These are phyloP conservation scores for Fusarium sp. DNA, from an alignment of 2,329 filamentous ascomycete species.

Conservation along the genomic window DNA sequence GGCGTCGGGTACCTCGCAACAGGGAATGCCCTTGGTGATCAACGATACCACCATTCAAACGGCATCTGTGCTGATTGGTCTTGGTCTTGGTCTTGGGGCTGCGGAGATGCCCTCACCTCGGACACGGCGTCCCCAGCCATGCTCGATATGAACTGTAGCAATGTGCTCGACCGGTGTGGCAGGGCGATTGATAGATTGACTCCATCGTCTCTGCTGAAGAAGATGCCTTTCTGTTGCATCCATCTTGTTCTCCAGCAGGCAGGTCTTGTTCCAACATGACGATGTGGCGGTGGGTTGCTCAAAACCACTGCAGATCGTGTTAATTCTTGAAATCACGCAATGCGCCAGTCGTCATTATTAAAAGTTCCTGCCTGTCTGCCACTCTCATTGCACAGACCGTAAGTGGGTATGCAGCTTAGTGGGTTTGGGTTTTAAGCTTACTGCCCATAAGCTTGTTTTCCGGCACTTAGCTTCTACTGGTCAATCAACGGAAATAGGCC, in stretches of 20 bases:
- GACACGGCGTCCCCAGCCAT: slow-evolving; percentile 12
- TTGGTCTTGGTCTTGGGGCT: not conserved
- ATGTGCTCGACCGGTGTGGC: not conserved
- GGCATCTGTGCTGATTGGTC: not conserved
- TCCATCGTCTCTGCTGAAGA: not conserved
- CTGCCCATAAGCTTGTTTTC: slow-evolving; percentile 27
- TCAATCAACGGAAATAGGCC: not conserved
- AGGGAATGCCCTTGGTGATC: slow-evolving; percentile 11
- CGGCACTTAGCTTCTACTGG: slow-evolving; percentile 14
- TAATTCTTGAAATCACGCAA: slow-evolving; percentile 12
- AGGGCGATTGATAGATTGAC: not conserved
- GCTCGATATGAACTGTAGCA: not conserved
- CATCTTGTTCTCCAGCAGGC: not conserved
- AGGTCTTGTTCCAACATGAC: not conserved
- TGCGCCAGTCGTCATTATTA: not conserved
- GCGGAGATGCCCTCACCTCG: slow-evolving; percentile 1
- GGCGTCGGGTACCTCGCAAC: not conserved
- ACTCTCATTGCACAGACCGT: not conserved
- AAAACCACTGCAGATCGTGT: not conserved
- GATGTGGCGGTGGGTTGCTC: not conserved
- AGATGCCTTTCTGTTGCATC: not conserved
- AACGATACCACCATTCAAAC: not conserved
- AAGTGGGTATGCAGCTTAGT: not conserved
- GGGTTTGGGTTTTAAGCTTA: slow-evolving; percentile 23
- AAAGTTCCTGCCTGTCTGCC: not conserved